phyloP scores from a whole-genome alignment of 140 eudicot genomes.

The Anethum foeniculum region DNA sequence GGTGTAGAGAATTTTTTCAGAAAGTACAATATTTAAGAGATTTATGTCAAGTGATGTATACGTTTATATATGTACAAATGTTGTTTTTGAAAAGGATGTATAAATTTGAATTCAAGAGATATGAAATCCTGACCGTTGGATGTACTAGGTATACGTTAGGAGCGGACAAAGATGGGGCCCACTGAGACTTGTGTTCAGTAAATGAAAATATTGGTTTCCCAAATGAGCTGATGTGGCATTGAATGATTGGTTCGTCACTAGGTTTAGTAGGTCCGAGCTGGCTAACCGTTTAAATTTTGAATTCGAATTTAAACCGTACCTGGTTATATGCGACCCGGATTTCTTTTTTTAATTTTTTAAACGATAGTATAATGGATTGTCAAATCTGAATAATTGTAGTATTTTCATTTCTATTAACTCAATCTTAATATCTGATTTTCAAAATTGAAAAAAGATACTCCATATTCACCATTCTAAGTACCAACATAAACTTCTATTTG shows the following conservation, averaged over 20 bases:
- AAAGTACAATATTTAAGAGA: neutral
- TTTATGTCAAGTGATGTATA: neutral
- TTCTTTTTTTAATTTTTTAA: neutral
- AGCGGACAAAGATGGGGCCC: constrained; percentile 56
- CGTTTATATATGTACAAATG: neutral
- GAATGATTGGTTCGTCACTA: constrained; percentile 18
- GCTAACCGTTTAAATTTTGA: constrained; percentile 37
- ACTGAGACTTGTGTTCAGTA: constrained; percentile 20
- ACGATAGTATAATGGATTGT: neutral
- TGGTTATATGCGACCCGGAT: neutral
- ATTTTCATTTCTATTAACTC: neutral
- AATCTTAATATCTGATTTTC: too few relatives aligned
- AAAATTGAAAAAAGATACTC: neutral
- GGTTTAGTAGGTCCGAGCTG: constrained; percentile 22
- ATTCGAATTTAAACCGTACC: constrained; percentile 49
- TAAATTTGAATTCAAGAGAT: constrained; percentile 42
- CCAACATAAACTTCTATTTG: neutral
- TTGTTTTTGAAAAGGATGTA: constrained; percentile 45
- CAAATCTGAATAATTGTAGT: neutral
- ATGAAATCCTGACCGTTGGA: constrained; percentile 54
- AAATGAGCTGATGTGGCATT: neutral
- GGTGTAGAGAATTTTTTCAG: neutral
- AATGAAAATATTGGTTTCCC: neutral
- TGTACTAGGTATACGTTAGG: constrained; percentile 61
- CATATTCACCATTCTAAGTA: neutral